These are phyloP conservation scores for Margaritispora aquatica DNA, from an alignment of 495 filamentous ascomycete genomes.

Conservation along the genomic window DNA sequence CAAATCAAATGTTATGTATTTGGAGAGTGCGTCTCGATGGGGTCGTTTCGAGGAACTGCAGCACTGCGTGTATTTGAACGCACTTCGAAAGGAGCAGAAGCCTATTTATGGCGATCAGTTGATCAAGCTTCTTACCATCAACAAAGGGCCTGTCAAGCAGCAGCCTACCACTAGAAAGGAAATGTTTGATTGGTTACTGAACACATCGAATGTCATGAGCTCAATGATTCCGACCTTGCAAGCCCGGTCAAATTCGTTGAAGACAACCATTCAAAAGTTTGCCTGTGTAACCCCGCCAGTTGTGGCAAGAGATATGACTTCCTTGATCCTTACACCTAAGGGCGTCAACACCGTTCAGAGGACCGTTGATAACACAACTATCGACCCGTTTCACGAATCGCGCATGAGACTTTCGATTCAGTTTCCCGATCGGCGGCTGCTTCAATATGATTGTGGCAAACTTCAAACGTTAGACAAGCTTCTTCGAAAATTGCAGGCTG, in stretches of 20 bases:
- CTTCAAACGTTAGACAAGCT: constrained; percentile 85
- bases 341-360: constrained; percentile 58
- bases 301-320: constrained; percentile 68
- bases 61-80: constrained; percentile 74
- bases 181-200: constrained; percentile 67
- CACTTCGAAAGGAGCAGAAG: constrained; percentile 68
- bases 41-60: constrained; percentile 73
- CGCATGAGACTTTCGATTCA: constrained; percentile 90
- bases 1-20: constrained; percentile 60
- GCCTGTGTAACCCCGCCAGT: constrained; percentile 87
- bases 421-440: constrained; percentile 89
- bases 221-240: constrained; percentile 69
- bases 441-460: constrained; percentile 98
- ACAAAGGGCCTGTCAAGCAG: constrained; percentile 45
- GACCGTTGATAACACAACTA: constrained; percentile 20
- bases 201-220: constrained; percentile 59
- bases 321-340: constrained; percentile 51
- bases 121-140: constrained; percentile 63
- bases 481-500: constrained; percentile 79
- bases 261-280: constrained; percentile 76
- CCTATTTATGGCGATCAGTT: constrained; percentile 77
- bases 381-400: constrained; percentile 88
- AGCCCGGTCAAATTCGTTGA: constrained; percentile 62
- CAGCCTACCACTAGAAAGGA: constrained; percentile 45
- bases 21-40: constrained; percentile 66